phyloP scores from a whole-genome alignment of 139 green algal species.

The Gonium pectorale region DNA sequence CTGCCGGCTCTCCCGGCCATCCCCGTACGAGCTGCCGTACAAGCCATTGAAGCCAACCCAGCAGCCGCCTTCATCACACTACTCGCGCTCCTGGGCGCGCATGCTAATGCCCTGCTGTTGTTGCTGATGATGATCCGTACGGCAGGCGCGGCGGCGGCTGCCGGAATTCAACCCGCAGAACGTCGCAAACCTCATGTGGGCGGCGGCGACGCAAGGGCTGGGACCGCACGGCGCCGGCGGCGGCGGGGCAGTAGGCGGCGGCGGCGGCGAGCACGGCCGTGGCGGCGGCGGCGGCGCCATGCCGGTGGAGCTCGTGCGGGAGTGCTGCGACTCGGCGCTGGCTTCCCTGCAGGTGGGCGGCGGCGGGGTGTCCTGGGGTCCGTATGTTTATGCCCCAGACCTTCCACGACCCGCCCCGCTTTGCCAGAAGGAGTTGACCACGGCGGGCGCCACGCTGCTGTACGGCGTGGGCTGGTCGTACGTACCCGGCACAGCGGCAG shows the following conservation, averaged over 20 bases:
- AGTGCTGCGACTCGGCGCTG: slow-evolving; percentile 14
- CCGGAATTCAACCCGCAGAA: slow-evolving; percentile 48
- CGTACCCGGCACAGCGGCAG: too few species aligned
- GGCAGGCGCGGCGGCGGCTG: neutral
- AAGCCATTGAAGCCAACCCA: too few species aligned
- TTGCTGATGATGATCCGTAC: too few species aligned
- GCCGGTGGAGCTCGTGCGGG: neutral
- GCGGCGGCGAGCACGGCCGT: neutral
- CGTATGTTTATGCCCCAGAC: neutral
- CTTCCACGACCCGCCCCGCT: too few species aligned
- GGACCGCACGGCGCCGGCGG: neutral
- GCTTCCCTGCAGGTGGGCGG: neutral
- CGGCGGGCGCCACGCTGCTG: too few species aligned
- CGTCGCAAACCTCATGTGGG: slow-evolving; percentile 41
- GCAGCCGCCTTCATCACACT: too few species aligned
- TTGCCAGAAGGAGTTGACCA: too few species aligned
- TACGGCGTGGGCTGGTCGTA: too few species aligned
- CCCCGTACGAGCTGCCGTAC: too few species aligned
- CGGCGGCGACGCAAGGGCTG: slow-evolving; percentile 28
- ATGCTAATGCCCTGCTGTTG: too few species aligned
- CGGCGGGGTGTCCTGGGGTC: neutral
- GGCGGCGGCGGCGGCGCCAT: neutral
- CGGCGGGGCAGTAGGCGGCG: neutral
- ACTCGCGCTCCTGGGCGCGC: too few species aligned
- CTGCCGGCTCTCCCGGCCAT: too few species aligned